phyloP scores from a whole-genome alignment of 306 rosid genomes.

The Vachellia collinsii region DNA sequence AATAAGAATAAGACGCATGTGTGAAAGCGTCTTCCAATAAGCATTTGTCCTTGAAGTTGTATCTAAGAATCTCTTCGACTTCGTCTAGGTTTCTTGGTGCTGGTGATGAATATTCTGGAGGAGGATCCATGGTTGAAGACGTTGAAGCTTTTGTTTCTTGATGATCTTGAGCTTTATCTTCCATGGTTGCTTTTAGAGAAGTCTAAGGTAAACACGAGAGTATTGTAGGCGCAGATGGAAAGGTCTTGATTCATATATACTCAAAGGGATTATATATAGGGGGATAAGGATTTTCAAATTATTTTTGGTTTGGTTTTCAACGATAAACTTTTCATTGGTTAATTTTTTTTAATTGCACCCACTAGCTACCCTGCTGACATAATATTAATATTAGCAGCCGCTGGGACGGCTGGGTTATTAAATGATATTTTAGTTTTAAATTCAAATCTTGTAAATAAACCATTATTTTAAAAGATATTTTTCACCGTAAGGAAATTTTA shows the following conservation, averaged over 20 bases:
- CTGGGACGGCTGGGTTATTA: too few relatives aligned
- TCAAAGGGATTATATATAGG: too few relatives aligned
- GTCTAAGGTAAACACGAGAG: too few relatives aligned
- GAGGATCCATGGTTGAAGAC: not conserved
- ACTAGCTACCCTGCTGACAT: too few relatives aligned
- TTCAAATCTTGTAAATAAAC: too few relatives aligned
- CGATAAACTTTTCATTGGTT: not conserved
- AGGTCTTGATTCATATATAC: not conserved
- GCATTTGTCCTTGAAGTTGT: slow-evolving; percentile 45
- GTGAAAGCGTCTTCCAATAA: slow-evolving; percentile 64
- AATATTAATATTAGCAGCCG: too few relatives aligned
- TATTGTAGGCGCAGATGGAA: not conserved
- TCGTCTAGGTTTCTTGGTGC: slow-evolving; percentile 35
- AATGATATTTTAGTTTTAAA: too few relatives aligned
- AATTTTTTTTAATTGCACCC: too few relatives aligned
- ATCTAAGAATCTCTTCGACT: slow-evolving; percentile 52
- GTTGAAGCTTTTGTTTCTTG: not conserved
- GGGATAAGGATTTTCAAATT: not conserved
- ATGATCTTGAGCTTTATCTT: not conserved
- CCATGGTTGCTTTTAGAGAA: not conserved
- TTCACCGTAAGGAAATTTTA: too few relatives aligned
- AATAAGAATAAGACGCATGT: slow-evolving; percentile 33
- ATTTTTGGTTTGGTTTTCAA: not conserved
- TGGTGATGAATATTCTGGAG: not conserved
- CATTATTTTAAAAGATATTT: too few relatives aligned